Evolutionary conservation across 805 yeast species (phyloP).

Genomic region (Candida wancherniae): DNA sequence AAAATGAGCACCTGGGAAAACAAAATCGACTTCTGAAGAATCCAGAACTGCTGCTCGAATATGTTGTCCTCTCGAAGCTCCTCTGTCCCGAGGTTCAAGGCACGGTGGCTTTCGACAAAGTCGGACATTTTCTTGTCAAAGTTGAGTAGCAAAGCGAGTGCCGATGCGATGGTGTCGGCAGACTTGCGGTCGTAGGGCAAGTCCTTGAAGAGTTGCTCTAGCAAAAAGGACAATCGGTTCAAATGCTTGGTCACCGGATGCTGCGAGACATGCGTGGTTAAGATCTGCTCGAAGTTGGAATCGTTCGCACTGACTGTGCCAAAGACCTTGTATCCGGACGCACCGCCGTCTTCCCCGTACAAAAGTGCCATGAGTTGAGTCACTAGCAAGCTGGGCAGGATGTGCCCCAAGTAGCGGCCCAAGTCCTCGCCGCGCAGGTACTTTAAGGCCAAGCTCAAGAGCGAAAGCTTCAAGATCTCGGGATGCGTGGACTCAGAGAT

Average conservation of each 20-base stretch:
- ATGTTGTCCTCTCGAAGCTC: slow-evolving; percentile 7
- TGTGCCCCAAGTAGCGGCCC: slow-evolving; percentile 17
- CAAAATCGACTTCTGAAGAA: slow-evolving; percentile 35
- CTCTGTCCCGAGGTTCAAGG: slow-evolving; percentile 8
- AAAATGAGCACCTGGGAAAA: slow-evolving; percentile 48
- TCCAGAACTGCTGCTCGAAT: slow-evolving; percentile 30
- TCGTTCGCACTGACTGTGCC: slow-evolving; percentile 11
- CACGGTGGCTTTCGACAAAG: slow-evolving; percentile 13
- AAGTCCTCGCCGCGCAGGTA: slow-evolving; percentile 22
- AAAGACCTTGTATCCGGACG: slow-evolving; percentile 17
- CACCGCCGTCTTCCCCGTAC: slow-evolving; percentile 12
- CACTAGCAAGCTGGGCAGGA: slow-evolving; percentile 19
- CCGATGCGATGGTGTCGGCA: slow-evolving; percentile 17
- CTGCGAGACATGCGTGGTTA: slow-evolving; percentile 15
- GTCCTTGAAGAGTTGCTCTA: slow-evolving; percentile 31
- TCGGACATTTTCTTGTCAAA: slow-evolving; percentile 25
- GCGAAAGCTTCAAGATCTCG: slow-evolving; percentile 24
- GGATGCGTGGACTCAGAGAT: slow-evolving; percentile 18
- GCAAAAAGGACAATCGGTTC: slow-evolving; percentile 43
- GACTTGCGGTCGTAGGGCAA: slow-evolving; percentile 13
- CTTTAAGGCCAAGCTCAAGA: slow-evolving; percentile 33
- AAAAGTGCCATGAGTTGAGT: slow-evolving; percentile 19
- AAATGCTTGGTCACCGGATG: slow-evolving; percentile 46
- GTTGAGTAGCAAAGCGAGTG: slow-evolving; percentile 20
- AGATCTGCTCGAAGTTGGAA: slow-evolving; percentile 9